phyloP scores from a whole-genome alignment of 441 rosid genomes.

The Erysimum cheiri region DNA sequence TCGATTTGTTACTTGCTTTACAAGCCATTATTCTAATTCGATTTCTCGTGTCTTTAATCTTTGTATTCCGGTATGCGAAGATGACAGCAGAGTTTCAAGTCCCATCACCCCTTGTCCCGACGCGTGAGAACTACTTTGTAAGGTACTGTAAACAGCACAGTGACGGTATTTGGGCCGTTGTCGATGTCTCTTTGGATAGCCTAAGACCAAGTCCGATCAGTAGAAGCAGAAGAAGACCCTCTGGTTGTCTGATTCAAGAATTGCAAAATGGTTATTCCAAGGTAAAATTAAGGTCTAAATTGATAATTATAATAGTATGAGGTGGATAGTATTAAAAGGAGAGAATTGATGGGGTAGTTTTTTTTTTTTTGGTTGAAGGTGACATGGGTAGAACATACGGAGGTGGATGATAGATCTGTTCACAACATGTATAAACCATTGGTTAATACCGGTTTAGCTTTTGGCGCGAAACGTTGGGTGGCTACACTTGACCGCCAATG shows the following conservation, averaged over 20 bases:
- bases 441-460: slow-evolving; percentile 80
- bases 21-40: slow-evolving; percentile 21
- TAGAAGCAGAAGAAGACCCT: slow-evolving; percentile 84
- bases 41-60: background rate
- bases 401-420: slow-evolving; percentile 83
- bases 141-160: slow-evolving; percentile 88
- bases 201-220: slow-evolving; percentile 57
- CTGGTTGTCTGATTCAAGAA: slow-evolving; percentile 91
- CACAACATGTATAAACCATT: slow-evolving; percentile 69
- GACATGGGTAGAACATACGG: slow-evolving; percentile 92
- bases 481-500: slow-evolving; percentile 87
- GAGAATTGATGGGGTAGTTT: background rate
- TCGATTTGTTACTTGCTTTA: slow-evolving; percentile 27
- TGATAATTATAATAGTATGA: background rate
- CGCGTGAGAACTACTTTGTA: slow-evolving; percentile 83
- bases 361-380: slow-evolving; percentile 51
- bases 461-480: slow-evolving; percentile 95
- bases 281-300: slow-evolving; percentile 47
- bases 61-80: slow-evolving; percentile 41
- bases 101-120: slow-evolving; percentile 87
- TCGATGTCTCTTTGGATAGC: slow-evolving; percentile 91
- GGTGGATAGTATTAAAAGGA: slow-evolving; percentile 26
- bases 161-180: slow-evolving; percentile 95
- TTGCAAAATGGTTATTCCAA: slow-evolving; percentile 92
- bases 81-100: slow-evolving; percentile 97